Evolutionary conservation across 2,329 filamentous ascomycete species (phyloP).

Genomic region (Plenodomus lindquistii): DNA sequence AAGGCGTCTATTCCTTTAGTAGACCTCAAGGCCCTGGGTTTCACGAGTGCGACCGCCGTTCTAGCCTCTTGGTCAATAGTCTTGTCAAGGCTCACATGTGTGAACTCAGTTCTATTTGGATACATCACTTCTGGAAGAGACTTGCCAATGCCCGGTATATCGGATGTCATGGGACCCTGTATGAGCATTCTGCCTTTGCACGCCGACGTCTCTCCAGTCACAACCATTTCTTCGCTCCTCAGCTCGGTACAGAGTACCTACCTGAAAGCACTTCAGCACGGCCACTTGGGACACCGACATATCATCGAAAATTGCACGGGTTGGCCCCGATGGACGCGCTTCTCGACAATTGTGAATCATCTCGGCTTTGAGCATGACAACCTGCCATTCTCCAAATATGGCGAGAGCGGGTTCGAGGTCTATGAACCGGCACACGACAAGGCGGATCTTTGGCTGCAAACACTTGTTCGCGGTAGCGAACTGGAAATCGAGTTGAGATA

Average conservation of each 20-base stretch:
- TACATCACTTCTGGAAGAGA: constrained; percentile 4
- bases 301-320: constrained; percentile 7
- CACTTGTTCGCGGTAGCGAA: background rate
- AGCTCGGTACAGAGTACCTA: constrained; percentile 1
- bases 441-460: constrained; percentile 6
- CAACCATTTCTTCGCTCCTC: constrained; percentile 3
- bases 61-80: no score
- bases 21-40: no score
- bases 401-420: constrained; percentile 1
- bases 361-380: constrained; percentile 3
- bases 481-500: constrained; percentile 5
- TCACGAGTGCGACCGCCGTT: no score
- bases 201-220: background rate
- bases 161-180: constrained; percentile 3
- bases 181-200: constrained; percentile 6
- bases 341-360: constrained; percentile 5
- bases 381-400: constrained; percentile 1
- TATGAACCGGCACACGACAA: constrained; percentile 7
- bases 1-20: no score
- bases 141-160: constrained; percentile 1
- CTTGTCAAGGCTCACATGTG: no score
- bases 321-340: constrained; percentile 7
- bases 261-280: constrained; percentile 3
- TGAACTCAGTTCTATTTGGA: no score
- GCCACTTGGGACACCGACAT: constrained; percentile 2